Evolutionary conservation across 2,329 filamentous ascomycete genomes (phyloP).

Genomic region (Aspergillus sp.): DNA sequence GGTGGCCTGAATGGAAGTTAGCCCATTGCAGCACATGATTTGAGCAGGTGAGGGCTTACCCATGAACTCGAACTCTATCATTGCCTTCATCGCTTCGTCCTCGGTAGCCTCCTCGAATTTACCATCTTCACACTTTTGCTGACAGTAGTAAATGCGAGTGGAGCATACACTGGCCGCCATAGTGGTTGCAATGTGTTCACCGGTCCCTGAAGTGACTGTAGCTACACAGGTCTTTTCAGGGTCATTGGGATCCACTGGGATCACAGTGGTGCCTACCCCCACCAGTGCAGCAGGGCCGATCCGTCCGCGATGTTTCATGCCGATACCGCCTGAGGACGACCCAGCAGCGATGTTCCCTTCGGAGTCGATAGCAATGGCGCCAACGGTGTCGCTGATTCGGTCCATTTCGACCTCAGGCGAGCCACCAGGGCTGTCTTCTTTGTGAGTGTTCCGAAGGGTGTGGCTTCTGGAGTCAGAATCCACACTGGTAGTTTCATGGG

Average conservation of each 20-base stretch:
- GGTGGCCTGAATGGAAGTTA: constrained; percentile 57
- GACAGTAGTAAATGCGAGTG: constrained; percentile 73
- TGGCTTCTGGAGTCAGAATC: background rate
- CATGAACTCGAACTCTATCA: constrained; percentile 91
- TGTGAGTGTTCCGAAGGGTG: background rate
- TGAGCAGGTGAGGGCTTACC: constrained; percentile 38
- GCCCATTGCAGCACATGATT: background rate
- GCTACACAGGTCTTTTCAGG: constrained; percentile 69
- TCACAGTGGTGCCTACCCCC: constrained; percentile 83
- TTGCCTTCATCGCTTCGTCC: constrained; percentile 73
- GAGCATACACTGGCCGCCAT: constrained; percentile 86
- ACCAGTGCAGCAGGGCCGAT: constrained; percentile 91
- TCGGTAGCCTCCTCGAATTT: constrained; percentile 66
- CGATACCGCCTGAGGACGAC: constrained; percentile 95
- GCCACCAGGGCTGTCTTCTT: background rate
- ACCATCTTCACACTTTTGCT: constrained; percentile 61
- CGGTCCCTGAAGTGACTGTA: constrained; percentile 87
- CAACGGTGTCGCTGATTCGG: constrained; percentile 87
- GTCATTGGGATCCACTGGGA: constrained; percentile 74
- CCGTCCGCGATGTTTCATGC: constrained; percentile 94
- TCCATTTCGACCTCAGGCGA: constrained; percentile 42
- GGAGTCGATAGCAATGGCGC: constrained; percentile 87
- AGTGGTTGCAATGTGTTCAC: constrained; percentile 96
- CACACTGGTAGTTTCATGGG: background rate
- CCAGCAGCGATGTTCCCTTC: constrained; percentile 87